phyloP scores from a whole-genome alignment of 352 stramenopile species.

The Blastocystis hominis region DNA sequence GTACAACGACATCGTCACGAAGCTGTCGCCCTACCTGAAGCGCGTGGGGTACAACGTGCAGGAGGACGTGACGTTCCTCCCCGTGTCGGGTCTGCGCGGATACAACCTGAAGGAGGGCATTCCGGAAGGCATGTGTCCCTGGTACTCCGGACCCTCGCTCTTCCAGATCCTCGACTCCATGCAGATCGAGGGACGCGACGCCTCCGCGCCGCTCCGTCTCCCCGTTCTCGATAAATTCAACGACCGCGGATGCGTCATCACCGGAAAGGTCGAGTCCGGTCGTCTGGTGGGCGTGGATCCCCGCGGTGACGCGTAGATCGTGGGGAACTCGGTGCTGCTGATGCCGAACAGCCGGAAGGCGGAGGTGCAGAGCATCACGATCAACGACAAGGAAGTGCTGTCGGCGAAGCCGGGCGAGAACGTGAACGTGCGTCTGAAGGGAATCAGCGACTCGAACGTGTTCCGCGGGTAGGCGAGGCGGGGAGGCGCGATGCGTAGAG shows the following conservation, averaged over 20 bases:
- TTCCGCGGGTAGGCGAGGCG: constrained; percentile 66
- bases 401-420: constrained; percentile 92
- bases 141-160: constrained; percentile 87
- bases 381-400: constrained; percentile 82
- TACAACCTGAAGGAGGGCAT: constrained; percentile 89
- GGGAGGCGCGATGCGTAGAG: constrained; percentile 60
- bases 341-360: constrained; percentile 73
- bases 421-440: constrained; percentile 84
- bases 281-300: constrained; percentile 68
- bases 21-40: constrained; percentile 86
- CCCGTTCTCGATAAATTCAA: constrained; percentile 91
- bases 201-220: constrained; percentile 79
- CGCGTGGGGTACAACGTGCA: constrained; percentile 92
- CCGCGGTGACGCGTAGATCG: constrained; percentile 26
- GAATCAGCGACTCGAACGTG: constrained; percentile 72
- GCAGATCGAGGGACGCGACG: constrained; percentile 77
- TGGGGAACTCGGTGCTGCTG: constrained; percentile 81
- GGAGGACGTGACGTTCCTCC: constrained; percentile 90
- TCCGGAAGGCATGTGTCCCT: constrained; percentile 70
- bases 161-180: constrained; percentile 82
- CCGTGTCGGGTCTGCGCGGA: constrained; percentile 85
- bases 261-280: constrained; percentile 94
- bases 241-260: constrained; percentile 86
- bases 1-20: constrained; percentile 81
- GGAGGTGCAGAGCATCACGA: constrained; percentile 60